Evolutionary conservation across 192 early-diverging fungal genomes (phyloP).

Genomic region (Rhizoclosmatium sp.): DNA sequence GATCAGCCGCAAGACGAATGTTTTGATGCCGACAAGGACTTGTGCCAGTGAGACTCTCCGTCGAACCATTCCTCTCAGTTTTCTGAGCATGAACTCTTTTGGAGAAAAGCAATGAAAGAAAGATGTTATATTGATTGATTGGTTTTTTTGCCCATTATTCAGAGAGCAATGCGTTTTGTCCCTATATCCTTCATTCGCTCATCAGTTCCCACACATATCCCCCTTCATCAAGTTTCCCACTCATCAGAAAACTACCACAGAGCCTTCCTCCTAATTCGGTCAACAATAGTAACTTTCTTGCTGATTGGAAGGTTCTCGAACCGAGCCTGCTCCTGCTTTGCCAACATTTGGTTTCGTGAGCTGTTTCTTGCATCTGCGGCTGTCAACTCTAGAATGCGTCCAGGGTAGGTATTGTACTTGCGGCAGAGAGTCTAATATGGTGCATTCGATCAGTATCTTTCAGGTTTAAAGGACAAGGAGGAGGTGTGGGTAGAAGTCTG

Average conservation of each 20-base stretch:
- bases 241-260: constrained; percentile 46
- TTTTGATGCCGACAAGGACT: not conserved
- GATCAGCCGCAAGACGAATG: not conserved
- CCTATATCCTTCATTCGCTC: too few relatives aligned
- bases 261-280: constrained; percentile 55
- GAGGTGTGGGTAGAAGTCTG: too few relatives aligned
- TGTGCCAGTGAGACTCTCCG: too few relatives aligned
- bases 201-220: not conserved
- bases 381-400: constrained; percentile 23
- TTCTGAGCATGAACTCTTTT: too few relatives aligned
- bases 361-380: not conserved
- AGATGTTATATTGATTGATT: too few relatives aligned
- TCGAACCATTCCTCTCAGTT: too few relatives aligned
- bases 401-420: constrained; percentile 36
- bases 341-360: constrained; percentile 38
- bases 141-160: too few relatives aligned
- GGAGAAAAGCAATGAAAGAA: too few relatives aligned
- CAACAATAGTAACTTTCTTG: constrained; percentile 55
- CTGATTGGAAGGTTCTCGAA: constrained; percentile 48
- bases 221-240: not conserved
- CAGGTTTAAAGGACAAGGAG: too few relatives aligned
- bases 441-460: not conserved
- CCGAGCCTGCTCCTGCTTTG: constrained; percentile 28
- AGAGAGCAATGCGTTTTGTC: too few relatives aligned
- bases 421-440: constrained; percentile 13